phyloP scores from a whole-genome alignment of 352 stramenopile species.

The Globisporangium mamillatum region DNA sequence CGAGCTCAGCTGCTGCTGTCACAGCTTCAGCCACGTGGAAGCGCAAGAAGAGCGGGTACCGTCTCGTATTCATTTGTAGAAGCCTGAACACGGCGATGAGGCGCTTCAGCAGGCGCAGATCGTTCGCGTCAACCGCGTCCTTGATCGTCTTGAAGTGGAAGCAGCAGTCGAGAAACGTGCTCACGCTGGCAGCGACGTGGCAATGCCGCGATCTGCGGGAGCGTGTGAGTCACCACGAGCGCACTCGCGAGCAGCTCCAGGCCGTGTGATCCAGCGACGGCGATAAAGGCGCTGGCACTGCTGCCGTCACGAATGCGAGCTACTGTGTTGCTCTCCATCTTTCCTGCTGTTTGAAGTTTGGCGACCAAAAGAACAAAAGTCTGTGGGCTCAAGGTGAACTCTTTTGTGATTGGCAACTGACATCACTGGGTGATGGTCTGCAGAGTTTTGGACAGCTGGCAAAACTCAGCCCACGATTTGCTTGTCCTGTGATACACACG shows the following conservation, averaged over 20 bases:
- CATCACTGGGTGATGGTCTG: too few relatives aligned
- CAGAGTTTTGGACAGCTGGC: too few relatives aligned
- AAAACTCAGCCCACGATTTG: too few relatives aligned
- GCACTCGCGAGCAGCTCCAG: constrained; percentile 3
- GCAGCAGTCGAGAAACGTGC: background rate
- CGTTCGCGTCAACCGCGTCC: background rate
- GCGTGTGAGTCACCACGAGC: background rate
- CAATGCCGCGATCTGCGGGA: background rate
- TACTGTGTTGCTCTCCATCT: too few relatives aligned
- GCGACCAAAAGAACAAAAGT: too few relatives aligned
- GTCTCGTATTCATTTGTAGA: background rate
- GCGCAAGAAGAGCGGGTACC: background rate
- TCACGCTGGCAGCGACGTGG: background rate
- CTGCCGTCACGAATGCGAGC: too few relatives aligned
- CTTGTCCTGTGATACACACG: too few relatives aligned
- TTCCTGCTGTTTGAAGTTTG: too few relatives aligned
- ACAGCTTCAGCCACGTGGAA: background rate
- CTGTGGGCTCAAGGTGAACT: too few relatives aligned
- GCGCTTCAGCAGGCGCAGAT: background rate
- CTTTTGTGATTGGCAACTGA: too few relatives aligned
- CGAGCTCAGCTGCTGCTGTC: background rate
- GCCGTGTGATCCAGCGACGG: background rate
- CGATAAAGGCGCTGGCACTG: too few relatives aligned
- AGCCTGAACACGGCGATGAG: background rate
- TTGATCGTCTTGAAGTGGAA: background rate